Percentiles rank a stretch among this genome's conserved stretches.
Evolutionary conservation across 2,329 filamentous ascomycete genomes (phyloP).

Genomic region (Trichoderma sp.): DNA sequence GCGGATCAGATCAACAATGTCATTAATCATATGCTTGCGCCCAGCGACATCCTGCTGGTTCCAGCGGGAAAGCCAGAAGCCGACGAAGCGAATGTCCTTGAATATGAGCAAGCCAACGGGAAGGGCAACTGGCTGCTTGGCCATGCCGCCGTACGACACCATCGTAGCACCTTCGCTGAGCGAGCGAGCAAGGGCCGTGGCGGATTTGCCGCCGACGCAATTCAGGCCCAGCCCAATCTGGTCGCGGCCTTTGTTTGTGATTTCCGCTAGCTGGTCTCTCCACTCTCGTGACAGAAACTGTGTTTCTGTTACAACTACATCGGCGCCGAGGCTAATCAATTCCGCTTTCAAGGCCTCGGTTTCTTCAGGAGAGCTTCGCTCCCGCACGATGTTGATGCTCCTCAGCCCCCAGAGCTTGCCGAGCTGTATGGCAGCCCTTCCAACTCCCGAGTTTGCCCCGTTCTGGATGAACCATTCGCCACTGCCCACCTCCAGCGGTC

Average conservation of each 20-base stretch:
- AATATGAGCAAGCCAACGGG: constrained; percentile 89
- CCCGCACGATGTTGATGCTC: constrained; percentile 84
- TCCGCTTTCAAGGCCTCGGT: constrained; percentile 59
- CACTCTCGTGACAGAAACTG: constrained; percentile 59
- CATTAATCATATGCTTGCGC: constrained; percentile 77
- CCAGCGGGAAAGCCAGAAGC: constrained; percentile 95
- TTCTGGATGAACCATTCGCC: constrained; percentile 96
- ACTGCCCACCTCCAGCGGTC: constrained; percentile 44
- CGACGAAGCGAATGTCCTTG: constrained; percentile 82
- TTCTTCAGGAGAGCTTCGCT: constrained; percentile 61
- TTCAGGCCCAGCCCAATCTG: constrained; percentile 78
- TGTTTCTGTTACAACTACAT: constrained; percentile 54
- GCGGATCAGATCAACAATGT: constrained; percentile 74
- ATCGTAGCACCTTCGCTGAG: constrained; percentile 68
- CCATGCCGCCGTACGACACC: constrained; percentile 96
- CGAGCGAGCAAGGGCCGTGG: constrained; percentile 72
- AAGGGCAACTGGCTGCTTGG: constrained; percentile 76
- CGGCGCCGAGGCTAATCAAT: constrained; percentile 53
- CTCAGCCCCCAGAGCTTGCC: constrained; percentile 81
- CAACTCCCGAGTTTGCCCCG: constrained; percentile 91
- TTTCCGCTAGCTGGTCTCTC: constrained; percentile 56
- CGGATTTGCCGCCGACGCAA: constrained; percentile 87
- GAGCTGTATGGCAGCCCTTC: constrained; percentile 86
- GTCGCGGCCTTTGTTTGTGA: constrained; percentile 70
- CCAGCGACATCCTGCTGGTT: constrained; percentile 69